Evolutionary conservation across 2,329 filamentous ascomycete genomes (phyloP), one percentile per base, ranked within the genome.

Genomic region (Cladosporium sp.): DNA sequence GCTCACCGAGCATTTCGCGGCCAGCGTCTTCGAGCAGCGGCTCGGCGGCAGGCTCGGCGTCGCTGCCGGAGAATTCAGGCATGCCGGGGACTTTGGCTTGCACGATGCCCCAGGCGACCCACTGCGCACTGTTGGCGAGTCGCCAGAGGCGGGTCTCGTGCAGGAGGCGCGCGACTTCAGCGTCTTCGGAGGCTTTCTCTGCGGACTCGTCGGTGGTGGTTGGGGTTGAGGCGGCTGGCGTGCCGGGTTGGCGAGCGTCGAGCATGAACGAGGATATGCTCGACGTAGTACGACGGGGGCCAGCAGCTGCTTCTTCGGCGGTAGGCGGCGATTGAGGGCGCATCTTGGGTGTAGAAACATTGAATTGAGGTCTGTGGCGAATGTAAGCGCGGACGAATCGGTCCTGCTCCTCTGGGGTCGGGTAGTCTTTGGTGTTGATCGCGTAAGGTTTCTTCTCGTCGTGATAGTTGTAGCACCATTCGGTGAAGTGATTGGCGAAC

Each of bases 401-500:
- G 67, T 86, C 85, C 75, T 97, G 95, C 77, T 97, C 90, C 65
- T 93, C 91, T 0, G 84, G 79, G 0, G 84, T 92, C 0, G 95
- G 95, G 78, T 97, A 99, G 62, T 81, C 78, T 62, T 81, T 80
- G 5, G 85, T 85, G 72, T 89, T 88, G 82, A 91, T 94, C 29
- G 83, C 86, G 67, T 77, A 77, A 0, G 92, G 82, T 35, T 79
- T 80, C 31, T 82, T 80, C 3, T 86, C 78, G 75, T 95, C 89
- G 76, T 97, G 93, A 79, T 99, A 99, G 79, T 99, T 94, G 83
- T 98, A 98, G 72, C 92, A 91, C 95, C 95, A 99, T 79, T 99
- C 95, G 0, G 92, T 88, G 79, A 99, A 99, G 79, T 99, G 95
- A 77, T 99, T 99, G 66, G 93, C 95, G 76, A 99, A 98, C 78